Conservation (phyloP, 768 basidiomycete species). For the Serendipita sp. region DNA sequence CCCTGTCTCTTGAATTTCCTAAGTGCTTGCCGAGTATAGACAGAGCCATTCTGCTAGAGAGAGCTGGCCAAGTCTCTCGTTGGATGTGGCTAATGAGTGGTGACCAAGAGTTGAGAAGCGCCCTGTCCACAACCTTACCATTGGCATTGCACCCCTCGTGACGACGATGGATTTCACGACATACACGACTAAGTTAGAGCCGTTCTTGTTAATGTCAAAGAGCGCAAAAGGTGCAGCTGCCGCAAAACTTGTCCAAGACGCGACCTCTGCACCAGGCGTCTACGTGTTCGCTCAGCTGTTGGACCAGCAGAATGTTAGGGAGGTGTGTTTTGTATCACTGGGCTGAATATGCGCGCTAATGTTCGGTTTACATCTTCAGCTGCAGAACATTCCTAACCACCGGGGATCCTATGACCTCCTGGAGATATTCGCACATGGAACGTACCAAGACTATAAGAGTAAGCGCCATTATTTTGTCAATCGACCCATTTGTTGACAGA, state of each 20-base stretch:
- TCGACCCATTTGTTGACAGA: not conserved
- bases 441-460: conserved; percentile 73
- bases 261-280: conserved; percentile 75
- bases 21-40: not conserved
- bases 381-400: conserved; percentile 49
- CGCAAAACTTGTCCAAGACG: conserved; percentile 75
- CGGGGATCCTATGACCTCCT: conserved; percentile 47
- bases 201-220: conserved; percentile 82
- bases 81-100: not conserved
- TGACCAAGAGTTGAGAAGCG: not conserved
- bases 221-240: conserved; percentile 85
- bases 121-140: not conserved
- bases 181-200: conserved; percentile 55
- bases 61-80: not conserved
- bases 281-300: conserved; percentile 86
- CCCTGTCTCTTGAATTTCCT: not conserved
- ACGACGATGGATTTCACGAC: not conserved
- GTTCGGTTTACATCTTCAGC: conserved; percentile 28
- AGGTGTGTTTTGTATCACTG: conserved; percentile 33
- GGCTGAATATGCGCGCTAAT: not conserved
- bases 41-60: not conserved
- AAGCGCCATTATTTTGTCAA: conserved; percentile 14
- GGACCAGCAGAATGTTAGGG: conserved; percentile 65
- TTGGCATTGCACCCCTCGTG: not conserved
- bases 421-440: conserved; percentile 81